These are phyloP conservation scores for Fusarium veterinarium DNA, from an alignment of 2,329 filamentous ascomycete genomes.

Conservation along the genomic window DNA sequence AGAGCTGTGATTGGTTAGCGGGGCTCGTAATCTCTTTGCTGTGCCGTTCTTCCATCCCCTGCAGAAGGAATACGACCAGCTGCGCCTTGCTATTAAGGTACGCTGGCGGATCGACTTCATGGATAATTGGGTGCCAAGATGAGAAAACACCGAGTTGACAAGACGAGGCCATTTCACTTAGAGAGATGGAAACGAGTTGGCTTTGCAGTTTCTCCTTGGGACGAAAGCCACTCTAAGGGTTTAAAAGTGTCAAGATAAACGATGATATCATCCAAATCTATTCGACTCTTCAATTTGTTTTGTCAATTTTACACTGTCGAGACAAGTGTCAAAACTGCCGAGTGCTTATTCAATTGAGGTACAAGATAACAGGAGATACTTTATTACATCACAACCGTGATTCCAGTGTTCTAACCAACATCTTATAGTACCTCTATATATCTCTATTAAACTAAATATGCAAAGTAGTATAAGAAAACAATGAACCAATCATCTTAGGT, in stretches of 20 bases:
- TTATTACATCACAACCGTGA: fast-evolving
- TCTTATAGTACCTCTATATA: not conserved
- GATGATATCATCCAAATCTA: fast-evolving
- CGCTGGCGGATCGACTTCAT: not conserved
- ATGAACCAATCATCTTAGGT: not conserved
- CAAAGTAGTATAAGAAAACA: fast-evolving
- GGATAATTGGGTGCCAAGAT: not conserved
- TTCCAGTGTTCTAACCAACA: fast-evolving
- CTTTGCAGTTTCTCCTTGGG: fast-evolving
- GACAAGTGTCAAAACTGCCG: too few relatives aligned
- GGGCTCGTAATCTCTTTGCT: not conserved
- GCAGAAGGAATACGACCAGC: not conserved
- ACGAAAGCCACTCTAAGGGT: not conserved
- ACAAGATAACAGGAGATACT: fast-evolving
- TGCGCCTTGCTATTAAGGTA: not conserved
- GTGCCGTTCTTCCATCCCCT: conserved; percentile 6
- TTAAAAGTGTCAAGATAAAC: fast-evolving
- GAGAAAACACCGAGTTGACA: not conserved
- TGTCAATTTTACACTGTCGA: too few relatives aligned
- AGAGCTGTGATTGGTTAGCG: not conserved
- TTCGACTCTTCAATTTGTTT: not conserved
- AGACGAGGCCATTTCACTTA: not conserved
- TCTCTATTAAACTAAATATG: fast-evolving
- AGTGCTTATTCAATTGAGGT: not conserved
- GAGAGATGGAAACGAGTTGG: not conserved